phyloP scores from a whole-genome alignment of 2,329 filamentous ascomycete genomes.

The Tolypocladium amazonense region DNA sequence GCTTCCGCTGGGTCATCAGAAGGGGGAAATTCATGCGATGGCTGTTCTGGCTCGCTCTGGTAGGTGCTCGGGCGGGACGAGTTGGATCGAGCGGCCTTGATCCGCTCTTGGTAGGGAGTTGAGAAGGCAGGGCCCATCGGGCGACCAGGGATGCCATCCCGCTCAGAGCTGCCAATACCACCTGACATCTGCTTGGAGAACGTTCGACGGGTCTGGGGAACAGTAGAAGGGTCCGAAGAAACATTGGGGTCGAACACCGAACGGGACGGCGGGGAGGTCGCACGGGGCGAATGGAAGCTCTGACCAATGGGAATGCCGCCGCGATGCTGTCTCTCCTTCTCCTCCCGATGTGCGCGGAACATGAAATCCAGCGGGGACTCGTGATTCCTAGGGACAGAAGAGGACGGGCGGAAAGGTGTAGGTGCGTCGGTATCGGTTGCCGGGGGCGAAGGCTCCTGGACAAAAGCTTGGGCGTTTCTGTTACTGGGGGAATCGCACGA shows the following conservation, averaged over 20 bases:
- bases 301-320: conserved; percentile 34
- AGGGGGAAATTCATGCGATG: neutral
- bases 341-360: conserved; percentile 77
- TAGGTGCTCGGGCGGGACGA: conserved; percentile 11
- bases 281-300: neutral
- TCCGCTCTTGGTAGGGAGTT: conserved; percentile 52
- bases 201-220: conserved; percentile 14
- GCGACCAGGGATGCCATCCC: conserved; percentile 47
- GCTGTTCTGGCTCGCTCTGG: conserved; percentile 5
- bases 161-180: conserved; percentile 34
- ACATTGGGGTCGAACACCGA: conserved; percentile 19
- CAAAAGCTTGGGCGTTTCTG: conserved; percentile 23
- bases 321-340: conserved; percentile 52
- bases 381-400: conserved; percentile 22
- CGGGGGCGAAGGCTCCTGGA: conserved; percentile 38
- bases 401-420: conserved; percentile 29
- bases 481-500: conserved; percentile 50
- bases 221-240: conserved; percentile 11
- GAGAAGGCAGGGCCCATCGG: conserved; percentile 58
- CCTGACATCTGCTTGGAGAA: conserved; percentile 10
- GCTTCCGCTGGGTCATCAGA: conserved; percentile 32
- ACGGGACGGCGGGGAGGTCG: conserved; percentile 36
- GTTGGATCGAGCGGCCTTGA: conserved; percentile 39
- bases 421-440: conserved; percentile 41
- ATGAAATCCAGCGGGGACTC: conserved; percentile 82